phyloP scores from a whole-genome alignment of 441 rosid species.

The Erodium moschatum region DNA sequence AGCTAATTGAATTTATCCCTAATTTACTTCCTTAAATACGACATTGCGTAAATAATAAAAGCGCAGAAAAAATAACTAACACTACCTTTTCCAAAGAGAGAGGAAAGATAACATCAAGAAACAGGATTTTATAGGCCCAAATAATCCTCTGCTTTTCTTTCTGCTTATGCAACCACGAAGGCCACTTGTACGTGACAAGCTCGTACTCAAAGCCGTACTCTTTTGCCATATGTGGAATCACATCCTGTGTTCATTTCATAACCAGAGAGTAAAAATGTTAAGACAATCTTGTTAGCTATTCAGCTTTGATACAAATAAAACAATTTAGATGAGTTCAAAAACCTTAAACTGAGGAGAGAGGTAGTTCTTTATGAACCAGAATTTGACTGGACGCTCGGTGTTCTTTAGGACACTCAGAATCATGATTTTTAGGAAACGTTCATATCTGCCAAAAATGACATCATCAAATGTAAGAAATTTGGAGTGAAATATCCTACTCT shows the following conservation, averaged over 20 bases:
- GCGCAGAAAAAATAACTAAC: conserved; percentile 13
- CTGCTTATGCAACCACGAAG: conserved; percentile 98
- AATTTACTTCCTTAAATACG: not conserved
- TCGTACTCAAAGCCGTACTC: conserved; percentile 90
- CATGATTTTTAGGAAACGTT: conserved; percentile 94
- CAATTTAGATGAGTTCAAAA: conserved; percentile 3
- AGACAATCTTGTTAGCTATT: not conserved
- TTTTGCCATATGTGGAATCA: conserved; percentile 89
- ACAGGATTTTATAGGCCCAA: conserved; percentile 97
- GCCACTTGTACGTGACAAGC: conserved; percentile 96
- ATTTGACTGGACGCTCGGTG: conserved; percentile 83
- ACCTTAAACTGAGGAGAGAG: conserved; percentile 99
- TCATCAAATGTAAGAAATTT: not conserved
- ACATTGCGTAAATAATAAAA: not conserved
- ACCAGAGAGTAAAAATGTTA: conserved; percentile 11
- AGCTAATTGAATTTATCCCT: too few relatives aligned
- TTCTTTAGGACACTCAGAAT: conserved; percentile 88
- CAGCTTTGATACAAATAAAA: conserved; percentile 5
- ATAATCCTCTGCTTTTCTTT: conserved; percentile 95
- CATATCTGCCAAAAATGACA: conserved; percentile 49
- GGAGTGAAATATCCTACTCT: not conserved
- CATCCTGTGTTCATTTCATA: conserved; percentile 48
- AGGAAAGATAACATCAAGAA: conserved; percentile 97
- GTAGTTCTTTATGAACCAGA: conserved; percentile 99
- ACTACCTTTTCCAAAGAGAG: conserved; percentile 87